A percentile compares a stretch with the other conserved stretches of the same genome.
Conservation (phyloP, 768 basidiomycete genomes). For the Tulasnella sp. region DNA sequence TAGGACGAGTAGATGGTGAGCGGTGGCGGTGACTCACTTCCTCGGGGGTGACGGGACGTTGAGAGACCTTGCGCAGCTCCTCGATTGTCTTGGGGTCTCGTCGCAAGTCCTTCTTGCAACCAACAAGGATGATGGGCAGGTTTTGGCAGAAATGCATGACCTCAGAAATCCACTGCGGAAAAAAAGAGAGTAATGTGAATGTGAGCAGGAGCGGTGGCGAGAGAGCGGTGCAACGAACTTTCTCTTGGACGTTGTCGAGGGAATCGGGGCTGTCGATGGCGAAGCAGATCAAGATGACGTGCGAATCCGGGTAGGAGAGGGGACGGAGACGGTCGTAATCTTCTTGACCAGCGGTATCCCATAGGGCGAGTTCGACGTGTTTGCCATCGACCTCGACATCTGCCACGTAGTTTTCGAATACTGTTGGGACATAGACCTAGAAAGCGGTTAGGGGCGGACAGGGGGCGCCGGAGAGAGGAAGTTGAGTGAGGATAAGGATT, state of each 20-base stretch:
- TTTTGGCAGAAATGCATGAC: constrained; percentile 96
- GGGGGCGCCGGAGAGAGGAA: background rate
- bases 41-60: constrained; percentile 87
- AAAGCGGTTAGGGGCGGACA: background rate
- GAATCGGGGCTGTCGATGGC: constrained; percentile 97
- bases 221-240: constrained; percentile 43
- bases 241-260: constrained; percentile 99
- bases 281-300: constrained; percentile 99
- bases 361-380: constrained; percentile 94
- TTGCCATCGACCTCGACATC: constrained; percentile 98
- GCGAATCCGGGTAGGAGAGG: constrained; percentile 97
- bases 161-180: constrained; percentile 86
- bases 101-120: constrained; percentile 97
- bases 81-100: constrained; percentile 88
- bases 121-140: constrained; percentile 92
- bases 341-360: constrained; percentile 99
- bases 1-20: background rate
- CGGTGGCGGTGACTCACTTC: constrained; percentile 45
- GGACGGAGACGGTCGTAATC: constrained; percentile 98
- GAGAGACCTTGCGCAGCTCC: constrained; percentile 85
- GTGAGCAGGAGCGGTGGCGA: background rate
- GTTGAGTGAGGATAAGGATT: background rate
- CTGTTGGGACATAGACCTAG: constrained; percentile 97
- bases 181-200: constrained; percentile 9
- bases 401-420: constrained; percentile 99